Evolutionary conservation across 1,284 basidiomycete genomes (phyloP), one percentile per base, ranked within the genome.

Genomic region (Bjerkandera adusta): DNA sequence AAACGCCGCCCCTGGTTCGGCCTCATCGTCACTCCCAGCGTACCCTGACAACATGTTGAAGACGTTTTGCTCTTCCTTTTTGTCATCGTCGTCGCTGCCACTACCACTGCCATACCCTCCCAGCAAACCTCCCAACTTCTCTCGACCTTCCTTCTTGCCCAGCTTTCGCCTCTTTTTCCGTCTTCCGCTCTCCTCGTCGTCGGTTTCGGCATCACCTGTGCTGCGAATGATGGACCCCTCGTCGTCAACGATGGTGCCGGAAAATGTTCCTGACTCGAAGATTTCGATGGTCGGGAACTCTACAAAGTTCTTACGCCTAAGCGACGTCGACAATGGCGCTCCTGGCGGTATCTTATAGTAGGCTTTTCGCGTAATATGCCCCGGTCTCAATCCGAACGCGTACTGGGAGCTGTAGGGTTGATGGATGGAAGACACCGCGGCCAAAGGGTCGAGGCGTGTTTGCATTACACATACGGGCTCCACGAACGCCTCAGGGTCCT

Each of bases 211-310:
- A 25, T 43, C 34, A 12, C 26, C 13, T 4, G 27, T 29, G 12
- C 39, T 4, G 22, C 22, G 67, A 11, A 64, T 54, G 37, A 79
- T 61, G 12, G 68, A 56, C 2, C 77, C 81, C 38, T 69, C 58
- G 39, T 70, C 67, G 50, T 85, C 77, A 8, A 87, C 68, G 27
- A 87, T 57, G 8, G 67, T 69, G 5, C 78, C 79, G 4, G 65
- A 65, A 67, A 90, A 92, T 13, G 68, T 66, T 7, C 62, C 68
- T 39, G 79, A 75, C 40, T 83, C 76, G 69, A 79, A 84, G 3
- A 94, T 66, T 41, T 89, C 81, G 34, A 95, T 79, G 0, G 81
- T 82, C 3, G 92, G 91, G 57, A 81, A 93, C 64, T 94, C 92
- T 35, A 88, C 73, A 59, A 90, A 90, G 27, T 79, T 71, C 41